phyloP scores from a whole-genome alignment of 768 basidiomycete genomes.

The Tephrocybe sp. region DNA sequence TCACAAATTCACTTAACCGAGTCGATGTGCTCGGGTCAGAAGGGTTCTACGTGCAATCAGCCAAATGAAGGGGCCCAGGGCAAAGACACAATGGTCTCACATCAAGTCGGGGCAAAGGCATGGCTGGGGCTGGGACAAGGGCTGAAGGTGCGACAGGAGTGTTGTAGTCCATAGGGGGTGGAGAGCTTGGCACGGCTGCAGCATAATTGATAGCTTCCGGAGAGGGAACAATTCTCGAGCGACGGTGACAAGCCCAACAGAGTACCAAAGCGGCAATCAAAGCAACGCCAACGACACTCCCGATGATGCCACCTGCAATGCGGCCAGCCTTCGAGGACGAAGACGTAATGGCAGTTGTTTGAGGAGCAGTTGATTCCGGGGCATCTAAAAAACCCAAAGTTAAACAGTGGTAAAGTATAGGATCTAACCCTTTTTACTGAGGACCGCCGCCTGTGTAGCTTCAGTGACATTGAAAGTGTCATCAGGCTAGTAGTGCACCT shows the following conservation, averaged over 20 bases:
- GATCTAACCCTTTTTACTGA: constrained; percentile 18
- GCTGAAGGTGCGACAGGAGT: constrained; percentile 5
- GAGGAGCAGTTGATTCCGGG: constrained; percentile 34
- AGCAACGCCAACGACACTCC: constrained; percentile 48
- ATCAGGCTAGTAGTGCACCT: constrained; percentile 19
- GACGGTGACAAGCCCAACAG: constrained; percentile 28
- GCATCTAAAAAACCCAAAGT: constrained; percentile 22
- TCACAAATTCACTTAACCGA: background rate
- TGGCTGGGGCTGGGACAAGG: constrained; percentile 12
- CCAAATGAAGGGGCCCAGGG: background rate
- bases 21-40: constrained; percentile 45
- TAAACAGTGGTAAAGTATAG: background rate
- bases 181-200: constrained; percentile 8
- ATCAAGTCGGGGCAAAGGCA: constrained; percentile 34
- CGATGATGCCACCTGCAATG: constrained; percentile 68
- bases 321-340: constrained; percentile 38
- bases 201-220: constrained; percentile 16
- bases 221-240: constrained; percentile 22
- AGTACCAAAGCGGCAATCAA: constrained; percentile 35
- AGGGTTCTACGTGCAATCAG: constrained; percentile 26
- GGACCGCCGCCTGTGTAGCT: constrained; percentile 22
- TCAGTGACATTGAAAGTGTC: constrained; percentile 33
- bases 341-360: constrained; percentile 21
- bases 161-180: constrained; percentile 17
- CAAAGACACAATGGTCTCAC: constrained; percentile 26